Evolutionary conservation across 257 asterid species (phyloP).

Genomic region (Solanum appendiculatum): DNA sequence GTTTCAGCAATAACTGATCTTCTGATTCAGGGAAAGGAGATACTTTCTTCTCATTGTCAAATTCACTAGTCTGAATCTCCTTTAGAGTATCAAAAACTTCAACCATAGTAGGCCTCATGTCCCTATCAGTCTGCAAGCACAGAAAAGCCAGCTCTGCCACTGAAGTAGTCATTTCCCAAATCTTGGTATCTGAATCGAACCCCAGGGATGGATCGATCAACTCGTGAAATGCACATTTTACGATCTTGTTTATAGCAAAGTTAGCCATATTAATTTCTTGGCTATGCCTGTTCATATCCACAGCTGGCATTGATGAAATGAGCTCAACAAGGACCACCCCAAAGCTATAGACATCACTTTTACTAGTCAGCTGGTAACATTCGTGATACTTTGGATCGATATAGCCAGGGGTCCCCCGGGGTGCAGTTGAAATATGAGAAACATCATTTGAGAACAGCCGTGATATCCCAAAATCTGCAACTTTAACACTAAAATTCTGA

Average conservation of each 20-base stretch:
- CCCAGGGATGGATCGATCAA: not conserved
- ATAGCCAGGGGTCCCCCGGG: not conserved
- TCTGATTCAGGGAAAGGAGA: not conserved
- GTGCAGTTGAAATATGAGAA: not conserved
- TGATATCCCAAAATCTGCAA: not conserved
- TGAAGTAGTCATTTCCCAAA: not conserved
- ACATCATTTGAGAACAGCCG: not conserved
- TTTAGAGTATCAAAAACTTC: not conserved
- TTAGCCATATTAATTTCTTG: not conserved
- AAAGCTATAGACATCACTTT: not conserved
- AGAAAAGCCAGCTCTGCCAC: not conserved
- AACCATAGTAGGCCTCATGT: not conserved
- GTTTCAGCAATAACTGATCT: not conserved
- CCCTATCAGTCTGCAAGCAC: not conserved
- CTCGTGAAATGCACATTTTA: not conserved
- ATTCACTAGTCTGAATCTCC: not conserved
- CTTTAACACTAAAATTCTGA: not conserved
- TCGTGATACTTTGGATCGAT: not conserved
- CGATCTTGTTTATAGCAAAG: not conserved
- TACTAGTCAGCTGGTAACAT: not conserved
- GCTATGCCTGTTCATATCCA: not conserved
- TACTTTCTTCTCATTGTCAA: not conserved
- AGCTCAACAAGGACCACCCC: not conserved
- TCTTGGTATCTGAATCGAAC: not conserved
- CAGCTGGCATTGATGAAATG: not conserved